Percentiles rank a stretch among this genome's conserved stretches.
phyloP scores from a whole-genome alignment of 2,329 filamentous ascomycete species.

The Cladosporium sp. region DNA sequence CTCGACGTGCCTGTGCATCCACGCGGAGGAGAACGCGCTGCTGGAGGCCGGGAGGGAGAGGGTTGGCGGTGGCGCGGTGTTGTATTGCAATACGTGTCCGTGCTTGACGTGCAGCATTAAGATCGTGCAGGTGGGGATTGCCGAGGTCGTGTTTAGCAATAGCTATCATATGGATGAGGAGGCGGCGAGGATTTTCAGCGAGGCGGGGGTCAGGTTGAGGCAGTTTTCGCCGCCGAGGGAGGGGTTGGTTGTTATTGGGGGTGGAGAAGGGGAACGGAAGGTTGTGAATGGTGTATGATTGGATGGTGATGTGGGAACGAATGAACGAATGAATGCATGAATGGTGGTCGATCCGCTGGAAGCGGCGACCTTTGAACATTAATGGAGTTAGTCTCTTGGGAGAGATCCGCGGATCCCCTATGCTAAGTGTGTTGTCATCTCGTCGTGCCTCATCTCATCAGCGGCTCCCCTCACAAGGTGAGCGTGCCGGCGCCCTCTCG shows the following conservation, averaged over 20 bases:
- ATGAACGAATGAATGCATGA: too few relatives aligned
- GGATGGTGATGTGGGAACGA: too few relatives aligned
- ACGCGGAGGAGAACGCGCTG: slow-evolving; percentile 95
- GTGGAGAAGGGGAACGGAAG: slow-evolving; percentile 1
- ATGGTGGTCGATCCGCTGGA: too few relatives aligned
- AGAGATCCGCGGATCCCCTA: not conserved
- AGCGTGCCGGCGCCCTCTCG: slow-evolving; percentile 10
- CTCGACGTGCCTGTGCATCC: slow-evolving; percentile 88
- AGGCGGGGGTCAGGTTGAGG: slow-evolving; percentile 76
- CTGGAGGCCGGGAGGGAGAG: slow-evolving; percentile 89
- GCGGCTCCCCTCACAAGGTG: not conserved
- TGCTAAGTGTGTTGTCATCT: not conserved
- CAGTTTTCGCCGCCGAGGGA: slow-evolving; percentile 66
- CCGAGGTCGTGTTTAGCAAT: slow-evolving; percentile 89
- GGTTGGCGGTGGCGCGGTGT: slow-evolving; percentile 70
- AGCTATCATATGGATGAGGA: slow-evolving; percentile 90
- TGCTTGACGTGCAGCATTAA: slow-evolving; percentile 98
- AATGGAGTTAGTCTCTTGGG: not conserved
- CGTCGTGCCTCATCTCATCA: not conserved
- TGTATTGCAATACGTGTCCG: slow-evolving; percentile 67
- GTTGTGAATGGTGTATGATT: not conserved
- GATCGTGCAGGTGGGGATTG: slow-evolving; percentile 92
- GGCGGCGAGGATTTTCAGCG: slow-evolving; percentile 68
- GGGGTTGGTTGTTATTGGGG: slow-evolving; percentile 27
- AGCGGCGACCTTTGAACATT: not conserved